Percentiles rank a stretch among this genome's conserved stretches.
Conservation (phyloP, 495 filamentous ascomycete genomes). For the Neurospora sp. region DNA sequence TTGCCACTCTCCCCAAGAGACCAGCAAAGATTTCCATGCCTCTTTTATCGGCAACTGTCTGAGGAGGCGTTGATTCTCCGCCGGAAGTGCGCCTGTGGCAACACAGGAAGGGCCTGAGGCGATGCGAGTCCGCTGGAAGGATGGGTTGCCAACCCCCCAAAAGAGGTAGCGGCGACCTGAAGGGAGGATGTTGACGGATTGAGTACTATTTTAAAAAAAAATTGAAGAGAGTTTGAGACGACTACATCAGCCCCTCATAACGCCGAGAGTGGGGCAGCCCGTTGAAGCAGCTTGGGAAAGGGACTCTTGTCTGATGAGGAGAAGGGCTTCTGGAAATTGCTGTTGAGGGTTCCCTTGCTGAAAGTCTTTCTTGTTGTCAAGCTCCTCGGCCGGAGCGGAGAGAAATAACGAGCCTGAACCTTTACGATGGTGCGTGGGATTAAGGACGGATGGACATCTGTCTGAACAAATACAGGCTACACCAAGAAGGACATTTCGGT, state of each 20-base stretch:
- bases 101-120: constrained; percentile 3
- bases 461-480: constrained; percentile 5
- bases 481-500: not conserved
- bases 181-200: constrained; percentile 4
- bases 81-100: constrained; percentile 1
- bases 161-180: constrained; percentile 7
- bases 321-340: constrained; percentile 1
- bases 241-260: constrained; percentile 13
- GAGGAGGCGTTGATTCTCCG: constrained; percentile 11
- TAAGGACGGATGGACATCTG: not conserved
- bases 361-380: not conserved
- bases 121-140: constrained; percentile 11
- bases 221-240: constrained; percentile 4
- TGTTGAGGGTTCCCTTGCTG: constrained; percentile 5
- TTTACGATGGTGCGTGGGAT: constrained; percentile 1
- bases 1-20: not conserved
- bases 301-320: not conserved
- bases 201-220: not conserved
- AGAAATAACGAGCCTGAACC: constrained; percentile 1
- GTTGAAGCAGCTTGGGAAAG: constrained; percentile 1
- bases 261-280: constrained; percentile 17
- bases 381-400: not conserved
- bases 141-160: not conserved
- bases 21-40: not conserved
- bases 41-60: not conserved